Percentiles rank a stretch among this genome's conserved stretches.
phyloP scores from a whole-genome alignment of 768 basidiomycete species.

The Tylopilus rubrobrunneus region DNA sequence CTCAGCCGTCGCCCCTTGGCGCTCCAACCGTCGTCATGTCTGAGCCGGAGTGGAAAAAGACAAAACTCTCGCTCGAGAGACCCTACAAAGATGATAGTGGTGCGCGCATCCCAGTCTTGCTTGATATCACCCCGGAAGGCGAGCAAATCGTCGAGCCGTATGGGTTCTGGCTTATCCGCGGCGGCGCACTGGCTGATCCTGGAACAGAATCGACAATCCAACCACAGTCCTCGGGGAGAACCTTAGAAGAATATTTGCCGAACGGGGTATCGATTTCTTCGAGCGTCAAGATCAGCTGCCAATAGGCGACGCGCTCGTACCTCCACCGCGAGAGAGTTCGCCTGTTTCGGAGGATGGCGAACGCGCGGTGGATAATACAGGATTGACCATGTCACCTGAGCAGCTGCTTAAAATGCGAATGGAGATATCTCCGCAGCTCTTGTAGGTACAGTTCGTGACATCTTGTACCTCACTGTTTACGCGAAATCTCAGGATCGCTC shows the following conservation, averaged over 20 bases:
- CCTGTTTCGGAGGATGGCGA: conserved; percentile 27
- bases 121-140: conserved; percentile 70
- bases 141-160: conserved; percentile 71
- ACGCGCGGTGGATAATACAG: conserved; percentile 28
- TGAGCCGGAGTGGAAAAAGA: conserved; percentile 51
- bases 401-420: conserved; percentile 70
- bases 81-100: conserved; percentile 81
- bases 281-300: conserved; percentile 41
- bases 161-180: conserved; percentile 22
- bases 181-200: conserved; percentile 13
- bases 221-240: conserved; percentile 60
- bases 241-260: conserved; percentile 63
- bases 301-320: conserved; percentile 18
- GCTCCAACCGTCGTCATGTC: conserved; percentile 9
- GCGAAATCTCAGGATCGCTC: conserved; percentile 49
- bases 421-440: conserved; percentile 67
- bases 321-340: conserved; percentile 25
- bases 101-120: conserved; percentile 53
- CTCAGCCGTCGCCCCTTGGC: not conserved
- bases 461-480: conserved; percentile 11
- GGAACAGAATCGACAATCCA: conserved; percentile 49
- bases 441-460: conserved; percentile 45
- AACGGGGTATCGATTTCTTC: conserved; percentile 75
- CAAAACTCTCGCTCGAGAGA: conserved; percentile 68
- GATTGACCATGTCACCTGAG: conserved; percentile 62